Conservation (phyloP, 2,329 filamentous ascomycete genomes). For the Claviceps pazoutovae region DNA sequence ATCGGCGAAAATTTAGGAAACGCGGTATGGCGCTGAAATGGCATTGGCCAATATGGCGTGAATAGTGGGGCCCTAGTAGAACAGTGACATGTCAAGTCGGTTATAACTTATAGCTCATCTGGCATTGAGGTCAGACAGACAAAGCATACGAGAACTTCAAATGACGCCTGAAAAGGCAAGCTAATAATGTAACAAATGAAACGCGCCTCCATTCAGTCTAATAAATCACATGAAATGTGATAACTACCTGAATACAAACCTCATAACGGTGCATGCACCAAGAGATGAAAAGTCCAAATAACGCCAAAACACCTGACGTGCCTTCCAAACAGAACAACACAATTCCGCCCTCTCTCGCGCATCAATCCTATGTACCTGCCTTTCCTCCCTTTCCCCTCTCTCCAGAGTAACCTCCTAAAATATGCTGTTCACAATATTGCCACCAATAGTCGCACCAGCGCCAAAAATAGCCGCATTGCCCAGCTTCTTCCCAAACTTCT, state of each 20-base stretch:
- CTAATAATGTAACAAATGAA: no score
- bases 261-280: no score
- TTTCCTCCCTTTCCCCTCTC: not conserved
- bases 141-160: no score
- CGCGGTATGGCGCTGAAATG: not conserved
- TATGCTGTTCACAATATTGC: slow-evolving; percentile 81
- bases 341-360: not conserved
- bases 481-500: slow-evolving; percentile 90
- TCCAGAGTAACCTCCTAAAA: slow-evolving; percentile 39
- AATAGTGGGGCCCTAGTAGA: not conserved
- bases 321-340: not conserved
- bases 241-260: no score
- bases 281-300: not conserved
- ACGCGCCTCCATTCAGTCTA: not conserved
- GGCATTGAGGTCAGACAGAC: no score
- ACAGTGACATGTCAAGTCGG: no score
- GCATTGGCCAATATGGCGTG: not conserved
- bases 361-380: not conserved
- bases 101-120: no score
- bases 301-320: not conserved
- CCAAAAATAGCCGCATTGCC: slow-evolving; percentile 78
- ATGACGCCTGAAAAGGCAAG: no score
- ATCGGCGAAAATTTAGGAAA: slow-evolving; percentile 1
- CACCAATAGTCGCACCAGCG: slow-evolving; percentile 80
- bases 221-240: not conserved